phyloP scores from a whole-genome alignment of 2,329 filamentous ascomycete genomes.

The Phaeophleospora eucalypticola region DNA sequence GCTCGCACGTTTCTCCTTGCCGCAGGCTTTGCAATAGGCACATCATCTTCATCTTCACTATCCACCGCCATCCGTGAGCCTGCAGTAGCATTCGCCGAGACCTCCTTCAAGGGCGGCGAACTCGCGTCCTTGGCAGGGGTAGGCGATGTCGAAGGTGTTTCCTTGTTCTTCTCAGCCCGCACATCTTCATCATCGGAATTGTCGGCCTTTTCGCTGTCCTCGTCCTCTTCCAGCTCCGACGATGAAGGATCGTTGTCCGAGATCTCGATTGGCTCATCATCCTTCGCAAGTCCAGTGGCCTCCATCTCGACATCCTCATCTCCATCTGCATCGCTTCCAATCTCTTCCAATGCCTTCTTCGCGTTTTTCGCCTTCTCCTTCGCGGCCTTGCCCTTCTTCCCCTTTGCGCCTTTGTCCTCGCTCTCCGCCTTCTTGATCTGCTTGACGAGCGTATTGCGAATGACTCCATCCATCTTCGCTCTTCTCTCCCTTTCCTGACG shows the following conservation, averaged over 20 bases:
- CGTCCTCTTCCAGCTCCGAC: constrained; percentile 12
- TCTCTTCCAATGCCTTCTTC: constrained; percentile 15
- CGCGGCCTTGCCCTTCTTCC: constrained; percentile 21
- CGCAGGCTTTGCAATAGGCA: constrained; percentile 32
- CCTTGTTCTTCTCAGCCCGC: constrained; percentile 9
- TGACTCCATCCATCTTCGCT: constrained; percentile 50
- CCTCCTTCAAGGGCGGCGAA: constrained; percentile 17
- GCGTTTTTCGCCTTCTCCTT: constrained; percentile 16
- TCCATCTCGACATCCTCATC: constrained; percentile 23
- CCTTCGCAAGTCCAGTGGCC: constrained; percentile 6
- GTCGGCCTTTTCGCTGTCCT: constrained; percentile 13
- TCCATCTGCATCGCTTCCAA: constrained; percentile 6
- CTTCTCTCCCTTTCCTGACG: constrained; percentile 66
- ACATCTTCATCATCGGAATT: not conserved
- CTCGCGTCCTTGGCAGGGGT: constrained; percentile 2
- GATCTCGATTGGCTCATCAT: constrained; percentile 12
- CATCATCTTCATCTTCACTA: constrained; percentile 40
- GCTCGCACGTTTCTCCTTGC: constrained; percentile 37
- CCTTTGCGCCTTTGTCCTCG: constrained; percentile 21
- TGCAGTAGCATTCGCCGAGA: constrained; percentile 35
- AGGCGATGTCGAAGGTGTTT: constrained; percentile 21
- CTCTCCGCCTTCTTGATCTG: constrained; percentile 34
- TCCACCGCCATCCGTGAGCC: constrained; percentile 31
- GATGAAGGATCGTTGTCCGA: constrained; percentile 12
- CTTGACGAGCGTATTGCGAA: constrained; percentile 47